phyloP scores from a whole-genome alignment of 441 rosid genomes.

The Omphalea diandra region DNA sequence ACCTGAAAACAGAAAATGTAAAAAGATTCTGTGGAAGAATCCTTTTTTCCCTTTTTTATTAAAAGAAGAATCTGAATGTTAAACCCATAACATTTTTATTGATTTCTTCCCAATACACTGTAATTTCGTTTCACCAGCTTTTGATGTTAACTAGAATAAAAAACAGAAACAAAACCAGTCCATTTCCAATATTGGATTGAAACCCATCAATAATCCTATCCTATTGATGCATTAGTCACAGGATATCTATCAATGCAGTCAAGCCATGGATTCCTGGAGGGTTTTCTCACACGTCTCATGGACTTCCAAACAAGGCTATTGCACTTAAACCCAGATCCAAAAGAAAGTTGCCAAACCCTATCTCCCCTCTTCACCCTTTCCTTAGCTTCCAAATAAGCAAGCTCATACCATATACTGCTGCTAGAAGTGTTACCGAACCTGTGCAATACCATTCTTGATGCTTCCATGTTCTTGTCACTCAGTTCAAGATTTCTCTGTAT shows the following conservation, averaged over 20 bases:
- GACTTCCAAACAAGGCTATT: constrained; percentile 85
- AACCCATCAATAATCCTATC: too few species aligned
- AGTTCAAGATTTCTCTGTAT: constrained; percentile 79
- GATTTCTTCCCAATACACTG: too few species aligned
- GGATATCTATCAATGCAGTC: constrained; percentile 68
- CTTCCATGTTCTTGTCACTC: constrained; percentile 74
- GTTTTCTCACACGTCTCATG: constrained; percentile 62
- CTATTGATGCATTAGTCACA: constrained; percentile 7
- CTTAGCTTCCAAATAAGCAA: constrained; percentile 88
- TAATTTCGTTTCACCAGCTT: too few species aligned
- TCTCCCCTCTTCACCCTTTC: constrained; percentile 74
- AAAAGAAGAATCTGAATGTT: too few species aligned
- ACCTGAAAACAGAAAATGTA: too few species aligned
- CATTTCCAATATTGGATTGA: too few species aligned
- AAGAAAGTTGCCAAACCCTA: constrained; percentile 84
- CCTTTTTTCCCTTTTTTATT: too few species aligned
- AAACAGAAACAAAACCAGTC: too few species aligned
- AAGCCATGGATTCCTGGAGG: constrained; percentile 72
- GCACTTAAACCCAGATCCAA: constrained; percentile 94
- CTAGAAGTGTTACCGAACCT: constrained; percentile 90
- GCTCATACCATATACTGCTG: constrained; percentile 86
- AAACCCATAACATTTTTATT: too few species aligned
- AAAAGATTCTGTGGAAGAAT: too few species aligned
- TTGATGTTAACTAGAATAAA: too few species aligned
- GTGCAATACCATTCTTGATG: constrained; percentile 80